Evolutionary conservation across 208 protist species (phyloP).

Genomic region (Trypanosoma cruzi): DNA sequence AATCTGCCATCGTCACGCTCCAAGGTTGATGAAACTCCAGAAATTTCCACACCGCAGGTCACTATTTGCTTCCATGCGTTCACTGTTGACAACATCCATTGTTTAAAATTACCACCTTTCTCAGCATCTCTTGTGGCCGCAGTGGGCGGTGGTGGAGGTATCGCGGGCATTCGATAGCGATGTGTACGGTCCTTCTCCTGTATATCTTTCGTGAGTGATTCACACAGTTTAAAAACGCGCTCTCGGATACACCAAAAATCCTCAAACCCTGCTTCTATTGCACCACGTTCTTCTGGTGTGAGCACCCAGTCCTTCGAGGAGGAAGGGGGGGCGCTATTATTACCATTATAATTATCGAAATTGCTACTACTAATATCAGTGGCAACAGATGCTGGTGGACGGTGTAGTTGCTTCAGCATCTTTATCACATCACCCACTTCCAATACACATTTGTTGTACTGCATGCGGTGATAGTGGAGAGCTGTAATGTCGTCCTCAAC

Average conservation of each 20-base stretch:
- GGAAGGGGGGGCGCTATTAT: neutral
- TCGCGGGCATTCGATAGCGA: conserved; percentile 21
- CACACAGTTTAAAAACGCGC: conserved; percentile 42
- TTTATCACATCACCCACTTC: conserved; percentile 35
- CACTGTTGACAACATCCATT: conserved; percentile 20
- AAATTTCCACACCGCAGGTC: conserved; percentile 64
- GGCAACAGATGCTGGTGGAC: conserved; percentile 28
- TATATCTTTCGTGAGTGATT: conserved; percentile 64
- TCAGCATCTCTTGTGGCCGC: neutral
- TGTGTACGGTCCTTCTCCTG: conserved; percentile 65
- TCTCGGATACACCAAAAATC: conserved; percentile 57
- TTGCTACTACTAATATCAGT: neutral
- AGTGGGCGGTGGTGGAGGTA: neutral
- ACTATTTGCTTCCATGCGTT: conserved; percentile 32
- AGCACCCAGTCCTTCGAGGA: conserved; percentile 25
- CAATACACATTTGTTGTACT: conserved; percentile 45
- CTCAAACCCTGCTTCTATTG: conserved; percentile 49
- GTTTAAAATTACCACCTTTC: conserved; percentile 1
- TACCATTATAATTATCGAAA: no score
- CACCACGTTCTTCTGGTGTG: conserved; percentile 40
- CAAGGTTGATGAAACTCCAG: neutral
- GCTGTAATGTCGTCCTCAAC: conserved; percentile 74
- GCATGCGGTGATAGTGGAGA: conserved; percentile 46
- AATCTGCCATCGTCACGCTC: conserved; percentile 39
- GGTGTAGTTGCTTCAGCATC: conserved; percentile 39